Evolutionary conservation across 1,139 yeast species (phyloP), one percentile per base, ranked within the genome.

Genomic region (Geotrichum reessii): DNA sequence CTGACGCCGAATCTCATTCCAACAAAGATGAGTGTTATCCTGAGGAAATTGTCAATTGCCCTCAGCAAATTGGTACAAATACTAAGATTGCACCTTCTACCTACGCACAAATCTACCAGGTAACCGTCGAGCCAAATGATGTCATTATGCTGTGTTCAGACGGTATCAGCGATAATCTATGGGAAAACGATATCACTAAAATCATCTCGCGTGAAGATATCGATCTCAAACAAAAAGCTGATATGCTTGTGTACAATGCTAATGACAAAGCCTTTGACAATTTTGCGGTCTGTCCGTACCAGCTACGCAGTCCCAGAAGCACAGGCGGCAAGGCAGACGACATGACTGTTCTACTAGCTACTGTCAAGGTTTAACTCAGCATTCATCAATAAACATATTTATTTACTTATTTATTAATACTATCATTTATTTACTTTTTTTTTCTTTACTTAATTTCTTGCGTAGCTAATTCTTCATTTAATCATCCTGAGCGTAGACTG

Each of bases 101-200:
- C 3, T 25, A 21, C 17, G 47, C 49, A 8, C 27, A 25, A 11
- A 9, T 31, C 12, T 27, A 25, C 31, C 14, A 57, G 33, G 21
- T 61, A 8, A 46, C 50, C 1, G 58, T 61, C 6, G 14, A 83
- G 66, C 81, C 80, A 59, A 83, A 84, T 55, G 98, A 93, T 71
- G 75, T 92, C 12, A 81, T 93, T 3, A 73, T 93, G 61, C 84
- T 92, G 69, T 95, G 96, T 52, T 90, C 97, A 0, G 99, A 93
- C 73, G 99, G 99, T 24, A 86, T 93, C 54, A 84, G 90, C 25
- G 99, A 93, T 72, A 93, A 93, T 71, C 82, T 92, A 52, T 80
- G 83, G 52, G 79, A 86, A 0, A 81, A 81, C 57, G 97, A 80
- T 65, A 75, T 80, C 24, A 63, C 70, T 5, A 72, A 91, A 69